These are phyloP conservation scores for Periconia macrospinosa DNA, from an alignment of 2,329 filamentous ascomycete genomes.

Conservation along the genomic window DNA sequence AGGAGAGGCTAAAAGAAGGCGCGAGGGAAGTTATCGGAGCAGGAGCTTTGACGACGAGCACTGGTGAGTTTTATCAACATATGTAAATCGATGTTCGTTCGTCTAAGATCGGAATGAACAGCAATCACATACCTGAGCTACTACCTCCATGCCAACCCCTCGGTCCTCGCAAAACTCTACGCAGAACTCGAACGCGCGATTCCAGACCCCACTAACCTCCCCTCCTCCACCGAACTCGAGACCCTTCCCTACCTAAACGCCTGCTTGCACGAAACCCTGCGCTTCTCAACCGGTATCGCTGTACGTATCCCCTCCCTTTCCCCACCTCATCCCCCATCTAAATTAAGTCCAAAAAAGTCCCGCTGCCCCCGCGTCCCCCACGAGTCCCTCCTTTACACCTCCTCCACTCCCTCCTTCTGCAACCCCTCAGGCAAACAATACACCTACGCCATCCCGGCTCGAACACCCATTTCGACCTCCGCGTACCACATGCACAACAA, in stretches of 20 bases:
- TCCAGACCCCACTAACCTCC: neutral
- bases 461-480: conserved; percentile 14
- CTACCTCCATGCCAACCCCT: conserved; percentile 1
- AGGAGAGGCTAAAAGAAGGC: neutral
- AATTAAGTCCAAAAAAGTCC: neutral
- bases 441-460: conserved; percentile 7
- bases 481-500: conserved; percentile 22
- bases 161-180: neutral
- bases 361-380: neutral
- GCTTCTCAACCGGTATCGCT: neutral
- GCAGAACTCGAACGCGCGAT: neutral
- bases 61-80: neutral
- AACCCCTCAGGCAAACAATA: neutral
- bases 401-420: neutral
- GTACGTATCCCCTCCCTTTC: neutral
- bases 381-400: conserved; percentile 9
- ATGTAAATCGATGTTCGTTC: too few relatives aligned
- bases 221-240: neutral
- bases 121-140: neutral
- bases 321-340: neutral
- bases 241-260: conserved; percentile 5
- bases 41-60: conserved; percentile 1
- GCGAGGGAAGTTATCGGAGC: conserved; percentile 1
- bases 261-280: conserved; percentile 23
- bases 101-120: neutral